A percentile compares a stretch with the other conserved stretches of the same genome.
These are phyloP conservation scores for Rhipidocladum racemiflorum DNA, from an alignment of 176 grass and related monocot species.

Conservation along the genomic window DNA sequence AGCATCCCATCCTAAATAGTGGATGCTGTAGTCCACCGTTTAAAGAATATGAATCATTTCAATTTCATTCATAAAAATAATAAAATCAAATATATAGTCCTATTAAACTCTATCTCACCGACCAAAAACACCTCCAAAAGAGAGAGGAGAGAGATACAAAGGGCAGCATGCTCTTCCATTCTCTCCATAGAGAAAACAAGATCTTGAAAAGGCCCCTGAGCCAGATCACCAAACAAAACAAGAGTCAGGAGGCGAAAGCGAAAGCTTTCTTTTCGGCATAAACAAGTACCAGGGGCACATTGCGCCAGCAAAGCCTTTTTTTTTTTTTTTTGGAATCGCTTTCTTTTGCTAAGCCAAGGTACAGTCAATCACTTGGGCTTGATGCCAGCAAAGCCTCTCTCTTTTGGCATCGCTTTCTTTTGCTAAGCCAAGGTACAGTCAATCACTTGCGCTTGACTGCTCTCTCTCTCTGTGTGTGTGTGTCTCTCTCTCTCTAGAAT, in stretches of 20 bases:
- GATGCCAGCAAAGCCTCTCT: too few species aligned
- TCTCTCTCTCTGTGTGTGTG: conserved; percentile 18
- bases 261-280: conserved; percentile 8
- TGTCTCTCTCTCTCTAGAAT: conserved; percentile 3
- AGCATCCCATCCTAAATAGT: too few species aligned
- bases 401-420: too few species aligned
- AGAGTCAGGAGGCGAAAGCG: neutral
- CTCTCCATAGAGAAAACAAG: neutral
- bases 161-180: neutral
- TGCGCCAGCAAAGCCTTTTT: neutral
- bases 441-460: conserved; percentile 23
- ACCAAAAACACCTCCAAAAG: too few species aligned
- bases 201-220: neutral
- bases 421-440: conserved; percentile 49
- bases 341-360: conserved; percentile 31
- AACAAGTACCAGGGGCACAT: neutral
- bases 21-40: too few species aligned
- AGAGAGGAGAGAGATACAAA: neutral
- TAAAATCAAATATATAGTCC: too few species aligned
- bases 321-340: conserved; percentile 13
- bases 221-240: conserved; percentile 10
- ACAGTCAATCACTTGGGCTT: too few species aligned
- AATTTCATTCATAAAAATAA: too few species aligned
- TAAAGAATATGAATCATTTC: too few species aligned
- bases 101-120: too few species aligned